Percentiles rank a stretch among this genome's conserved stretches.
Evolutionary conservation across 805 yeast species (phyloP).

Genomic region (Wickerhamiella allomyrinae): DNA sequence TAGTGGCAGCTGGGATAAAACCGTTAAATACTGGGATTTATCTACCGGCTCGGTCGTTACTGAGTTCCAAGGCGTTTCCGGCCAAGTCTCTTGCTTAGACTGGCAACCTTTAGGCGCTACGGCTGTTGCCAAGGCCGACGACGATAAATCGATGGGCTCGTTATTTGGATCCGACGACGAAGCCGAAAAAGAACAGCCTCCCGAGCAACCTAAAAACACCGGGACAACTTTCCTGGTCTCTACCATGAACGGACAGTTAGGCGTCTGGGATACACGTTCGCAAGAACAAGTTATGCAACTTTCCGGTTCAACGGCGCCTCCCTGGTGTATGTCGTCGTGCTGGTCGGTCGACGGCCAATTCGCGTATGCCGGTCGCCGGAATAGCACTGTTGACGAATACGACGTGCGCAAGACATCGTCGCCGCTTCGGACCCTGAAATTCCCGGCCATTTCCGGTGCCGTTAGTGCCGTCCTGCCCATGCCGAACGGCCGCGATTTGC

Average conservation of each 20-base stretch:
- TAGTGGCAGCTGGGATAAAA: conserved; percentile 86
- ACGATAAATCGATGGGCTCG: conserved; percentile 31
- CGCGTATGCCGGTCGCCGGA: conserved; percentile 77
- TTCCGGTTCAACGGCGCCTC: conserved; percentile 59
- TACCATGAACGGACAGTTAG: conserved; percentile 66
- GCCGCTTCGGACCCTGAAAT: conserved; percentile 45
- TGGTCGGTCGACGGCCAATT: conserved; percentile 79
- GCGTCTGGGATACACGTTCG: conserved; percentile 68
- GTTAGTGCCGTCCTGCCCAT: conserved; percentile 66
- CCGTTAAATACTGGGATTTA: conserved; percentile 72
- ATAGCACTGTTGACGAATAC: conserved; percentile 59
- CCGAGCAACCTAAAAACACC: conserved; percentile 5
- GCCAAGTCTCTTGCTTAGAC: conserved; percentile 67
- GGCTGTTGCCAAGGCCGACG: conserved; percentile 11
- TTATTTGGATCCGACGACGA: conserved; percentile 46
- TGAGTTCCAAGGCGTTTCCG: conserved; percentile 42
- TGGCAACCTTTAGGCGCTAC: conserved; percentile 30
- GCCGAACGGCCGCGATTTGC: conserved; percentile 64
- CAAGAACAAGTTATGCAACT: conserved; percentile 16
- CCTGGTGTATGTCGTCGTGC: conserved; percentile 77
- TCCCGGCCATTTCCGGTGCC: conserved; percentile 84
- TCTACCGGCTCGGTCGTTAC: conserved; percentile 46
- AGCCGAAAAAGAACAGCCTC: conserved; percentile 27
- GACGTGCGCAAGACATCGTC: conserved; percentile 28
- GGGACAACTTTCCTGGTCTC: conserved; percentile 52